Percentiles rank a stretch among this genome's conserved stretches.
phyloP scores from a whole-genome alignment of 108 stramenopile species.

The Cyclotella cryptica region DNA sequence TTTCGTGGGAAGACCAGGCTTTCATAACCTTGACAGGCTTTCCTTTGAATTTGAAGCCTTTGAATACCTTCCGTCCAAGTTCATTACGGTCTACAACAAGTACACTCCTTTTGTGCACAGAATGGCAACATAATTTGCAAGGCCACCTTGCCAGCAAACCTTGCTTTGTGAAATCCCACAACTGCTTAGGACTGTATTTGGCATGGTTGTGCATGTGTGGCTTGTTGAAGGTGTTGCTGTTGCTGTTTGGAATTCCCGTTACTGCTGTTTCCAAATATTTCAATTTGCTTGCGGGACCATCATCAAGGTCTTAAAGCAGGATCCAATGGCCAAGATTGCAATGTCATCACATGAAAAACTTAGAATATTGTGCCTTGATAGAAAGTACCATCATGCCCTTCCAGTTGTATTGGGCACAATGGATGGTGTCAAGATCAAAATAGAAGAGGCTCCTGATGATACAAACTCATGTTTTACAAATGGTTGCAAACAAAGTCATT shows the following conservation, averaged over 20 bases:
- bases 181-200: background rate
- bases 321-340: background rate
- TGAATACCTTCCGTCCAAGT: background rate
- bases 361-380: background rate
- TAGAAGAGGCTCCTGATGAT: background rate
- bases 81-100: background rate
- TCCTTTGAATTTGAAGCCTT: background rate
- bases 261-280: background rate
- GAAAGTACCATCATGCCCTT: background rate
- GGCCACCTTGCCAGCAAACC: no score
- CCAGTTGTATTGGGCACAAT: background rate
- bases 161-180: background rate
- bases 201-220: background rate
- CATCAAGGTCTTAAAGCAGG: background rate
- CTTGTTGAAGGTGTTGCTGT: background rate
- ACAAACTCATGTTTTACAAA: background rate
- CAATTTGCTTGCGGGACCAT: background rate
- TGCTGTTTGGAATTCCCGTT: background rate
- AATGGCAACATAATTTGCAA: background rate
- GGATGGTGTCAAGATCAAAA: background rate
- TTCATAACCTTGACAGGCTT: slow-evolving; percentile 7
- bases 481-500: no score
- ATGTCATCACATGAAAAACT: background rate
- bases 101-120: slow-evolving; percentile 6
- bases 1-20: background rate